Evolutionary conservation across 2,329 filamentous ascomycete species (phyloP).

Genomic region (Claviceps spartinae): DNA sequence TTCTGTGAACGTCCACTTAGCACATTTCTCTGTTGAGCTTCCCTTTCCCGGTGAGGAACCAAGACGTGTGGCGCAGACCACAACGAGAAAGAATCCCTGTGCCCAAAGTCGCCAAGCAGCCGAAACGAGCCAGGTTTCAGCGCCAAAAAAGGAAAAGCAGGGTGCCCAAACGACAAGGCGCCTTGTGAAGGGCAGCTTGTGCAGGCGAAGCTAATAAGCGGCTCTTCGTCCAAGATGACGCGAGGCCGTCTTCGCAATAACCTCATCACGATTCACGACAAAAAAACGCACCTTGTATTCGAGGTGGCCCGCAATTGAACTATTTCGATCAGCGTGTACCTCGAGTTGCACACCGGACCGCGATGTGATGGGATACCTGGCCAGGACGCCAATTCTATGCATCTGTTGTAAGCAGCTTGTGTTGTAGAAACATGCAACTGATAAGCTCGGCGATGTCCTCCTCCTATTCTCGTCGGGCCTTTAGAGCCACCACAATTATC

Average conservation of each 20-base stretch:
- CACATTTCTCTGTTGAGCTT: background rate
- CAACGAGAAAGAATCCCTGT: background rate
- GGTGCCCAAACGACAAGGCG: background rate
- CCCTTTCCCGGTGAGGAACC: background rate
- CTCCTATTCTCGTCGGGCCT: background rate
- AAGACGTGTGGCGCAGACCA: slow-evolving; percentile 3
- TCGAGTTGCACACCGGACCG: background rate
- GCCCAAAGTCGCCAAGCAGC: background rate
- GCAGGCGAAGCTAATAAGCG: background rate
- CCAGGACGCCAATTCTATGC: background rate
- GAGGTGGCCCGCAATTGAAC: background rate
- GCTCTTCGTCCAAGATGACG: background rate
- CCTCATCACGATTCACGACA: background rate
- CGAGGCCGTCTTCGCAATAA: background rate
- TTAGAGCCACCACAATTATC: background rate
- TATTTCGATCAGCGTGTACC: background rate
- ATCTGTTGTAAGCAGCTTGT: background rate
- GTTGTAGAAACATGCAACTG: background rate
- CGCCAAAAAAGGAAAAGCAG: background rate
- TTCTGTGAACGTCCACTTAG: slow-evolving; percentile 4
- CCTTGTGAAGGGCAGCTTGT: background rate
- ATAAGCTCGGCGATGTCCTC: background rate
- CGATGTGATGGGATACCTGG: background rate
- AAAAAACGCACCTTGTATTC: background rate
- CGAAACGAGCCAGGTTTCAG: slow-evolving; percentile 1